A percentile compares a stretch with the other conserved stretches of the same genome.
These are phyloP conservation scores for Amylocarpus encephaloides DNA, from an alignment of 2,329 filamentous ascomycete species.

Conservation along the genomic window DNA sequence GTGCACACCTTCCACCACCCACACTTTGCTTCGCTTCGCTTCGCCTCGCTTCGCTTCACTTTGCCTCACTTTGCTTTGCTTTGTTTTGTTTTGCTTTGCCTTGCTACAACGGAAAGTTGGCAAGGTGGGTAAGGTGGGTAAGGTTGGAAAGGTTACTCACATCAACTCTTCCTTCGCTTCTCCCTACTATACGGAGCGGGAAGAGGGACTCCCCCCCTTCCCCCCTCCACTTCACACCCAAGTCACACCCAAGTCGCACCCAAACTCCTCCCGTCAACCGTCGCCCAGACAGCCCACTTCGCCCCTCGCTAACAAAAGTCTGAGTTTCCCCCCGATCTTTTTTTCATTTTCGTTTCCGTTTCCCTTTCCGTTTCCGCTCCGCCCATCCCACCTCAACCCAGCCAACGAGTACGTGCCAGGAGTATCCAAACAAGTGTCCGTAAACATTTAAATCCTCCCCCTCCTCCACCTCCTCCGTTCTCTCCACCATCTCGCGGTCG, in stretches of 20 bases:
- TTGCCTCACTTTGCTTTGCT: too few relatives aligned
- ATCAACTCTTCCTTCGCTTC: too few relatives aligned
- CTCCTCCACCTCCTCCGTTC: neutral
- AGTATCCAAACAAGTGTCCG: slow-evolving; percentile 1
- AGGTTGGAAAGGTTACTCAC: too few relatives aligned
- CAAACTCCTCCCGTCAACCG: too few relatives aligned
- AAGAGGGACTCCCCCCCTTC: too few relatives aligned
- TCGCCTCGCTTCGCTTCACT: too few relatives aligned
- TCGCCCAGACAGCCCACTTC: neutral
- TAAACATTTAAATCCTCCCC: neutral
- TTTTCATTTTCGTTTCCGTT: slow-evolving; percentile 1
- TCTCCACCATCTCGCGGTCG: slow-evolving; percentile 8
- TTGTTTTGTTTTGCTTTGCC: too few relatives aligned
- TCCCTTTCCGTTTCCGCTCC: slow-evolving; percentile 1
- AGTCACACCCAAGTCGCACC: too few relatives aligned
- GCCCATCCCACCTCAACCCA: slow-evolving; percentile 5
- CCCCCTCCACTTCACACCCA: neutral
- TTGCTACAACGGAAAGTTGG: too few relatives aligned
- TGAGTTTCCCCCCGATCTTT: neutral
- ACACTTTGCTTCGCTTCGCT: neutral
- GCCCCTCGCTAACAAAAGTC: slow-evolving; percentile 9
- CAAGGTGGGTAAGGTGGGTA: too few relatives aligned
- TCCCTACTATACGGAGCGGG: neutral
- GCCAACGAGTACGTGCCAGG: neutral
- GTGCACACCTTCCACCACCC: neutral